phyloP scores from a whole-genome alignment of 2,329 filamentous ascomycete species.

The Microsporum canis region DNA sequence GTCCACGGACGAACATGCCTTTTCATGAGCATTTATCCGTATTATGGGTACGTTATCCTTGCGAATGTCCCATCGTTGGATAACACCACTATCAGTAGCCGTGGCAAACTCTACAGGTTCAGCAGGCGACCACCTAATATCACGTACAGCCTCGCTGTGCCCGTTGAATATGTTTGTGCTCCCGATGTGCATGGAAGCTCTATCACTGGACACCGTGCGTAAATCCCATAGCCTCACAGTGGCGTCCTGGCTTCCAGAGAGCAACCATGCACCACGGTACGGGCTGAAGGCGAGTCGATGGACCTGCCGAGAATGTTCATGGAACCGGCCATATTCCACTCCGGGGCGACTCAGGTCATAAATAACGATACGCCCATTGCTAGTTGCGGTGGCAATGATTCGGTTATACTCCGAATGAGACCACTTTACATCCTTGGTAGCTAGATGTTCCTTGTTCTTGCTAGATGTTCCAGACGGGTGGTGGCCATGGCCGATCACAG shows the following conservation, averaged over 20 bases:
- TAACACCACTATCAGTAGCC: conserved; percentile 51
- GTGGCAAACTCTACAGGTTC: conserved; percentile 53
- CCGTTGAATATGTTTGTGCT: conserved; percentile 46
- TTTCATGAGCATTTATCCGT: conserved; percentile 51
- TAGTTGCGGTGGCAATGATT: conserved; percentile 52
- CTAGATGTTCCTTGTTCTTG: conserved; percentile 47
- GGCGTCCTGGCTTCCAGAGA: conserved; percentile 55
- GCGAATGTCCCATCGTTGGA: conserved; percentile 54
- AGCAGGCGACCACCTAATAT: conserved; percentile 54
- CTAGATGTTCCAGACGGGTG: conserved; percentile 36
- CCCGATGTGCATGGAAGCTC: conserved; percentile 41
- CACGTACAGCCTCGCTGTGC: conserved; percentile 50
- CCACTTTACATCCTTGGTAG: conserved; percentile 57
- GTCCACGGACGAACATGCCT: conserved; percentile 50
- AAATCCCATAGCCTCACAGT: conserved; percentile 56
- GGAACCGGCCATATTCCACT: conserved; percentile 50
- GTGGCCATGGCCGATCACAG: conserved; percentile 47
- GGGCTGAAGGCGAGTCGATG: conserved; percentile 56
- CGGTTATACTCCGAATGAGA: conserved; percentile 50
- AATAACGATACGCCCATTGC: conserved; percentile 53
- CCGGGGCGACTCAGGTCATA: conserved; percentile 53
- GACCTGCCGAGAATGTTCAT: conserved; percentile 55
- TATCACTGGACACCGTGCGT: conserved; percentile 40
- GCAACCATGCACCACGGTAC: conserved; percentile 46
- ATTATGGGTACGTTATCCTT: conserved; percentile 46